Conservation (phyloP, 176 grass and related monocot species). For the Musa acuminata region DNA sequence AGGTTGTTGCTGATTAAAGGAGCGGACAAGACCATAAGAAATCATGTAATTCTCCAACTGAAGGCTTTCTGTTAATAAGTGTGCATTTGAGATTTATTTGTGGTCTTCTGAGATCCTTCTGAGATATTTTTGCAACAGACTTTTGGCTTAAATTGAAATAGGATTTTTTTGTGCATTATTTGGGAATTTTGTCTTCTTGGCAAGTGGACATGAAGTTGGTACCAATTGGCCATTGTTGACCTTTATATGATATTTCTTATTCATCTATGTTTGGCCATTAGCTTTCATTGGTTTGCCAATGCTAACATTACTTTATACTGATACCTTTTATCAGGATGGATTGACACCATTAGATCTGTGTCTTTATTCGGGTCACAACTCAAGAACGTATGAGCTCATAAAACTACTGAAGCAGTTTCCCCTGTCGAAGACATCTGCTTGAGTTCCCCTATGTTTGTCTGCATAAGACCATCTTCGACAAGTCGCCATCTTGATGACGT, state of each 20-base stretch:
- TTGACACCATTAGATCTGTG: constrained; percentile 75
- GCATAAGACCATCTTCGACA: background rate
- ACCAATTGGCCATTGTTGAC: too few species aligned
- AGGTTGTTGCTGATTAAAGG: constrained; percentile 87
- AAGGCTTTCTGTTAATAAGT: background rate
- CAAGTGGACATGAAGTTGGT: too few species aligned
- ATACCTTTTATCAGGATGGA: constrained; percentile 47
- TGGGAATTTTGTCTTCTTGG: too few species aligned
- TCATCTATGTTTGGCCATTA: background rate
- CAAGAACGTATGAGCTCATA: constrained; percentile 65
- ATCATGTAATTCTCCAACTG: constrained; percentile 39
- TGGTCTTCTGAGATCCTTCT: background rate
- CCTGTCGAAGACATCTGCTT: constrained; percentile 26
- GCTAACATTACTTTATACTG: constrained; percentile 12
- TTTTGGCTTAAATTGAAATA: background rate
- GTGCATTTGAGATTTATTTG: background rate
- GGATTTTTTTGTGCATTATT: too few species aligned
- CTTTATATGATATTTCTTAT: background rate
- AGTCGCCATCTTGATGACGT: background rate
- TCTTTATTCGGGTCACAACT: constrained; percentile 51
- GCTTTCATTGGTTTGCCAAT: background rate
- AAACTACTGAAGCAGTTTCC: constrained; percentile 67
- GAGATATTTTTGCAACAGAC: too few species aligned
- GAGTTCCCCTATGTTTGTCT: background rate
- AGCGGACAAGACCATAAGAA: constrained; percentile 69